A percentile compares a stretch with the other conserved stretches of the same genome.
These are phyloP conservation scores for Crucihimalaya himalaica DNA, from an alignment of 345 rosid genomes.

Conservation along the genomic window DNA sequence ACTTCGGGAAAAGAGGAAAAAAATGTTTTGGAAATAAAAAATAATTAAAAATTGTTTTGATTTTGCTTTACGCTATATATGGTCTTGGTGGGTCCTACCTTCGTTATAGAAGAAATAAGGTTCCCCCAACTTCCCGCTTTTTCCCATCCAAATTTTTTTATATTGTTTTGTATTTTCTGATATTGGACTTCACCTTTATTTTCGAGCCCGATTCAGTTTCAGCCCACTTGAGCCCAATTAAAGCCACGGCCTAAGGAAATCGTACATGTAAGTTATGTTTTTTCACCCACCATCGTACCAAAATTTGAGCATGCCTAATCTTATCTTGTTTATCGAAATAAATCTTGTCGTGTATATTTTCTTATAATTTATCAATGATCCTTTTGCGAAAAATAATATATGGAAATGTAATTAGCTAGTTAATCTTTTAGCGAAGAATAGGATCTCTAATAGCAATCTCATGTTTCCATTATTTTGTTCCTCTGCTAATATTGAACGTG, in stretches of 20 bases:
- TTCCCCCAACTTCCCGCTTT: slow-evolving; percentile 31
- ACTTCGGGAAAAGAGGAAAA: slow-evolving; percentile 5
- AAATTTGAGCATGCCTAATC: not conserved
- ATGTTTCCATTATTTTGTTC: too few relatives aligned
- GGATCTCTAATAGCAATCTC: too few relatives aligned
- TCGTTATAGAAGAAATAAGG: not conserved
- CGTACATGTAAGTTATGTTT: too few relatives aligned
- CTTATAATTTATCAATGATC: too few relatives aligned
- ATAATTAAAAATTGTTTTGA: slow-evolving; percentile 13
- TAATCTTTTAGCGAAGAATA: too few relatives aligned
- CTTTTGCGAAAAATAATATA: too few relatives aligned
- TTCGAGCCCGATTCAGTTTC: not conserved
- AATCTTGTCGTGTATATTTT: not conserved
- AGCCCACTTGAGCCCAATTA: not conserved
- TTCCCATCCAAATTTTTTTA: slow-evolving; percentile 11
- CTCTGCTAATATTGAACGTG: too few relatives aligned
- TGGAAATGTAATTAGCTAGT: too few relatives aligned
- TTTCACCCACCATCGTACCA: not conserved
- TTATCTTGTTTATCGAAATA: not conserved
- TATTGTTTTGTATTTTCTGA: not conserved
- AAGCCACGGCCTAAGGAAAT: too few relatives aligned
- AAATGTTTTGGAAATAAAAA: slow-evolving; percentile 23
- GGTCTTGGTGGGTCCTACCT: slow-evolving; percentile 32
- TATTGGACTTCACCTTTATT: not conserved
- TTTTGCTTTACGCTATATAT: slow-evolving; percentile 36